Evolutionary conservation across 805 yeast genomes (phyloP).

Genomic region (Ogataea nonfermentans): DNA sequence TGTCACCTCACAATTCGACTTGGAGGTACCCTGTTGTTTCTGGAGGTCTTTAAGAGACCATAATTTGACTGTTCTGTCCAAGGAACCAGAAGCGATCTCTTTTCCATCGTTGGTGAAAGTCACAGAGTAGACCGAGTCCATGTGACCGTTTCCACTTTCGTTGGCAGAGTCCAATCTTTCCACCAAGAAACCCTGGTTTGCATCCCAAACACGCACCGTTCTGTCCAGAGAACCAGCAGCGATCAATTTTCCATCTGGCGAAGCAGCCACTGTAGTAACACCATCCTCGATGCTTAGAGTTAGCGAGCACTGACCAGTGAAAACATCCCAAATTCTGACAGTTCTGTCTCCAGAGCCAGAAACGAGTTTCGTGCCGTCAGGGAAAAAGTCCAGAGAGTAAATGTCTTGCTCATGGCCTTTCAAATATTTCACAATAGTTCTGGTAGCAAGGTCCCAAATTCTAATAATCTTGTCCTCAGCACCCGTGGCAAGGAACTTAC

Average conservation of each 20-base stretch:
- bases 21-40: slow-evolving; percentile 44
- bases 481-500: slow-evolving; percentile 90
- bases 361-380: slow-evolving; percentile 88
- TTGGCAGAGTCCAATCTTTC: slow-evolving; percentile 90
- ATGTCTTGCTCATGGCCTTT: slow-evolving; percentile 97
- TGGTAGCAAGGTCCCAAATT: slow-evolving; percentile 90
- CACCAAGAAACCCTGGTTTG: slow-evolving; percentile 84
- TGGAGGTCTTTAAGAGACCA: slow-evolving; percentile 79
- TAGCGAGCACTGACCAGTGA: slow-evolving; percentile 82
- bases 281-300: slow-evolving; percentile 95
- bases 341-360: slow-evolving; percentile 97
- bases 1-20: slow-evolving; percentile 79
- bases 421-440: slow-evolving; percentile 80
- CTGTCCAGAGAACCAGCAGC: slow-evolving; percentile 97
- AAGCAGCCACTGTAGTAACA: slow-evolving; percentile 95
- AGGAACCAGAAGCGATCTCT: slow-evolving; percentile 90
- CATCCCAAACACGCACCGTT: slow-evolving; percentile 96
- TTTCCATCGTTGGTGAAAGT: slow-evolving; percentile 89
- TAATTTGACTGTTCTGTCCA: slow-evolving; percentile 92
- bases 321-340: slow-evolving; percentile 93
- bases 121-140: slow-evolving; percentile 92
- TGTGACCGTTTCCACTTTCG: slow-evolving; percentile 89
- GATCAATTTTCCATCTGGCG: slow-evolving; percentile 89
- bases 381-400: slow-evolving; percentile 91
- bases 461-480: slow-evolving; percentile 88